phyloP scores from a whole-genome alignment of 352 stramenopile species.

The Paralagenidium karlingii region DNA sequence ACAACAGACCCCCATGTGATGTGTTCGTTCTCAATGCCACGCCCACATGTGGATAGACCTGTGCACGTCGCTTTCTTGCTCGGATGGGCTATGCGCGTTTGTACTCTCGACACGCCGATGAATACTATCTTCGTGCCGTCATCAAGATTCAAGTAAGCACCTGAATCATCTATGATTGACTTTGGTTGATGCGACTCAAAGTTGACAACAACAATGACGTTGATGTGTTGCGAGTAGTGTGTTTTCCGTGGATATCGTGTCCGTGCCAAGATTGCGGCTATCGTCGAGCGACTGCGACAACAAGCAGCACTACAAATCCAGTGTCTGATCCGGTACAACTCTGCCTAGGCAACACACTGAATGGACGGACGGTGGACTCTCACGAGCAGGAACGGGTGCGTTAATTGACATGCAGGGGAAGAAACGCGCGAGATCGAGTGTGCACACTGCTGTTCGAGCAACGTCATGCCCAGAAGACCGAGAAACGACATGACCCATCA shows the following conservation, averaged over 20 bases:
- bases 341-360: too few relatives aligned
- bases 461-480: too few relatives aligned
- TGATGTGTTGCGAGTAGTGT: slow-evolving; percentile 8
- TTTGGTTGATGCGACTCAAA: slow-evolving; percentile 1
- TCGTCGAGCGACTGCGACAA: slow-evolving; percentile 24
- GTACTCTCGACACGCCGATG: slow-evolving; percentile 23
- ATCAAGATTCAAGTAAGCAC: slow-evolving; percentile 32
- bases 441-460: slow-evolving; percentile 37
- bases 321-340: slow-evolving; percentile 32
- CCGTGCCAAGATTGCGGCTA: slow-evolving; percentile 19
- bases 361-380: too few relatives aligned
- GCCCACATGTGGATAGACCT: slow-evolving; percentile 8
- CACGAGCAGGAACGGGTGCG: slow-evolving; percentile 1
- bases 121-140: slow-evolving; percentile 19
- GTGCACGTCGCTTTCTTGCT: slow-evolving; percentile 34
- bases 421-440: slow-evolving; percentile 32
- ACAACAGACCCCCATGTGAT: too few relatives aligned
- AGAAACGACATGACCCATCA: too few relatives aligned
- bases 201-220: neutral
- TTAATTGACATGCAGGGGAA: slow-evolving; percentile 16
- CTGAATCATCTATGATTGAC: neutral
- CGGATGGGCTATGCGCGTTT: slow-evolving; percentile 23
- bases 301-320: slow-evolving; percentile 41
- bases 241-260: slow-evolving; percentile 27
- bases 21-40: neutral